These are phyloP conservation scores for Boletus patriciae DNA, from an alignment of 768 basidiomycete genomes.

Conservation along the genomic window DNA sequence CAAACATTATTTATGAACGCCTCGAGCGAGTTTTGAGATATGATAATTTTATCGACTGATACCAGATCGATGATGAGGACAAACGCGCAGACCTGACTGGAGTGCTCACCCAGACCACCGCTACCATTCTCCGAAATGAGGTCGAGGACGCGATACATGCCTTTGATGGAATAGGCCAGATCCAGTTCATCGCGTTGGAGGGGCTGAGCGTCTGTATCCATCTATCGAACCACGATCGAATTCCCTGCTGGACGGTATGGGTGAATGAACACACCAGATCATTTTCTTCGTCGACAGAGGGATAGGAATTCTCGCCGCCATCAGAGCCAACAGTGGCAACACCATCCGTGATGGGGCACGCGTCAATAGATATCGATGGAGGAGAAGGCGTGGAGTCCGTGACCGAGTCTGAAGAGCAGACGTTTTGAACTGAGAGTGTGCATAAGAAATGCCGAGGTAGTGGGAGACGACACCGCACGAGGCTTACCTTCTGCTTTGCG, in stretches of 20 bases:
- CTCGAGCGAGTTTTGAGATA: slow-evolving; percentile 50
- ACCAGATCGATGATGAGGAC: neutral
- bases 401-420: slow-evolving; percentile 6
- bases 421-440: neutral
- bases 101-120: slow-evolving; percentile 49
- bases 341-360: neutral
- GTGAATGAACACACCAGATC: slow-evolving; percentile 13
- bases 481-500: slow-evolving; percentile 15
- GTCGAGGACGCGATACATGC: slow-evolving; percentile 55
- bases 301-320: slow-evolving; percentile 12
- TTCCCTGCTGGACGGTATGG: too few relatives aligned
- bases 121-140: slow-evolving; percentile 52
- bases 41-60: slow-evolving; percentile 63
- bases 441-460: neutral
- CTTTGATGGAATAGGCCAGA: slow-evolving; percentile 36
- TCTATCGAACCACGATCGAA: slow-evolving; percentile 14
- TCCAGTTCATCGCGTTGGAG: slow-evolving; percentile 18
- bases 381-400: neutral
- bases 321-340: neutral
- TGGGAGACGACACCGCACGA: neutral
- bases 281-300: slow-evolving; percentile 11
- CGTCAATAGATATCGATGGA: neutral
- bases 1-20: slow-evolving; percentile 47
- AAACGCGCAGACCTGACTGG: neutral
- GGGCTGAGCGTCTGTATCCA: slow-evolving; percentile 9